Evolutionary conservation across 352 stramenopile genomes (phyloP).

Genomic region (Phytophthora pini): DNA sequence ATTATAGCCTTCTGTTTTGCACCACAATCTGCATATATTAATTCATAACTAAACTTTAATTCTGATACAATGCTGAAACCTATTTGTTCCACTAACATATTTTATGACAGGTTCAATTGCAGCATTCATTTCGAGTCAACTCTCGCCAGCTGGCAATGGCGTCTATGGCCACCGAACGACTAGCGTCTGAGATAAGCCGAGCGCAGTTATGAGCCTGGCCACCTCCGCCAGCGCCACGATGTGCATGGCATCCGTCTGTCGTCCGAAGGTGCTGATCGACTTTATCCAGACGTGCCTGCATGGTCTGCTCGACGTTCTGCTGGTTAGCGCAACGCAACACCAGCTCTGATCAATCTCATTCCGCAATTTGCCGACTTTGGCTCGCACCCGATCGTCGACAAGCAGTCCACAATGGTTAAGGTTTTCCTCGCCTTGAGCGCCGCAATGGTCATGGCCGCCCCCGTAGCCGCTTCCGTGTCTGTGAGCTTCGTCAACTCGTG

Average conservation of each 20-base stretch:
- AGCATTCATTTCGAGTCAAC: conserved; percentile 15
- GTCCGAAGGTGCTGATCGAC: conserved; percentile 11
- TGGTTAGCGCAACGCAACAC: conserved; percentile 4
- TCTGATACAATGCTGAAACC: background rate
- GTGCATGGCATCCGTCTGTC: conserved; percentile 35
- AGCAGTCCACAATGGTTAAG: conserved; percentile 41
- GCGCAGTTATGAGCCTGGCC: conserved; percentile 3
- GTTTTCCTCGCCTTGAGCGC: conserved; percentile 49
- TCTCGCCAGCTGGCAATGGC: conserved; percentile 21
- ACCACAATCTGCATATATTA: background rate
- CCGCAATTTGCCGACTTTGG: conserved; percentile 28
- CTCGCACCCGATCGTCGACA: background rate
- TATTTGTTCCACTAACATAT: no score
- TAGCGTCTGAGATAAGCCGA: conserved; percentile 32
- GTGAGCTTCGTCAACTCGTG: conserved; percentile 67
- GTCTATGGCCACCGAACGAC: conserved; percentile 15
- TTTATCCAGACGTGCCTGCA: conserved; percentile 6
- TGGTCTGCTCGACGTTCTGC: background rate
- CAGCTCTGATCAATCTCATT: conserved; percentile 18
- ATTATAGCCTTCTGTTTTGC: background rate
- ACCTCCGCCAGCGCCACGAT: conserved; percentile 25
- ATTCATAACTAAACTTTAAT: background rate
- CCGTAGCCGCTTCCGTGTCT: conserved; percentile 41
- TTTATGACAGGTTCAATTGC: background rate
- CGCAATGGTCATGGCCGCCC: conserved; percentile 36